phyloP scores from a whole-genome alignment of 2,329 filamentous ascomycete species.

The Huntiella decipiens region DNA sequence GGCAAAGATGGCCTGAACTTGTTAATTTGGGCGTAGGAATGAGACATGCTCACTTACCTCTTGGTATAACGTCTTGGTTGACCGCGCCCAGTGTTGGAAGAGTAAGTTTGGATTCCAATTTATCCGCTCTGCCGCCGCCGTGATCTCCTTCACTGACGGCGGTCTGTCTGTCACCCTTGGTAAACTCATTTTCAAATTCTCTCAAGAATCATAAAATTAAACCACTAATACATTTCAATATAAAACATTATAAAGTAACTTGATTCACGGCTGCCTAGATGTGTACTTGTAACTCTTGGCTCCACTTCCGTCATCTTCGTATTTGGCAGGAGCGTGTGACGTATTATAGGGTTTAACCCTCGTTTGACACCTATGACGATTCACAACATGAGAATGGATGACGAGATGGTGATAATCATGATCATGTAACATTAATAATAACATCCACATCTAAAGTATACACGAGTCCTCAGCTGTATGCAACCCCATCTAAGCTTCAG shows the following conservation, averaged over 20 bases:
- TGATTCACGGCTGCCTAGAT: neutral
- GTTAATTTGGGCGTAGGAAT: slow-evolving; percentile 12
- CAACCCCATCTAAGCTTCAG: neutral
- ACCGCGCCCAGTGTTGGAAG: slow-evolving; percentile 64
- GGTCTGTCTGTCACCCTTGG: neutral
- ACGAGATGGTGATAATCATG: slow-evolving; percentile 1
- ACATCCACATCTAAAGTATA: neutral
- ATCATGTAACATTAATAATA: neutral
- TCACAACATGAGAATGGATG: neutral
- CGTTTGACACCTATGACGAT: neutral
- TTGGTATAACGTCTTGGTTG: slow-evolving; percentile 59
- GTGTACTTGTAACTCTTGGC: neutral
- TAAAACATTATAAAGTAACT: neutral
- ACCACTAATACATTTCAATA: neutral
- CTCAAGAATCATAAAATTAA: neutral
- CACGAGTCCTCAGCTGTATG: too few species aligned
- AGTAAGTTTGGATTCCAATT: slow-evolving; percentile 61
- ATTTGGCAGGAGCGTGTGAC: too few species aligned
- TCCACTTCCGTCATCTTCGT: neutral
- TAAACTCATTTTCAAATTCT: neutral
- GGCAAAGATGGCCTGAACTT: slow-evolving; percentile 58
- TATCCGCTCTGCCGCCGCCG: slow-evolving; percentile 56
- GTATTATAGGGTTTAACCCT: neutral
- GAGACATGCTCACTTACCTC: slow-evolving; percentile 36
- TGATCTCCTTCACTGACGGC: slow-evolving; percentile 55